Evolutionary conservation across 108 stramenopile species (phyloP).

Genomic region (Cyclostephanos tholiformis): DNA sequence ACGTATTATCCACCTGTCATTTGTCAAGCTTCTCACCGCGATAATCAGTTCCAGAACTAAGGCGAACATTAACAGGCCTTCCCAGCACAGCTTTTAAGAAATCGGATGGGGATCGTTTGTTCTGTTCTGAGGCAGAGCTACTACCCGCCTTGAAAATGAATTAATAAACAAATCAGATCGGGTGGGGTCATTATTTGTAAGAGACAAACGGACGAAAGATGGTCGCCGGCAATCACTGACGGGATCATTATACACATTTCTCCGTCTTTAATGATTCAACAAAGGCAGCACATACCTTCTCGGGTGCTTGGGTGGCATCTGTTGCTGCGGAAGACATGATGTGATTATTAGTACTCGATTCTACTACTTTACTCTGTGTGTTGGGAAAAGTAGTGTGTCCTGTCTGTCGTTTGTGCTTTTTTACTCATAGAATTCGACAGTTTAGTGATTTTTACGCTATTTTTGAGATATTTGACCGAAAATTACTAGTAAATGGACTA

Average conservation of each 20-base stretch:
- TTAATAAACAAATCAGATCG: not conserved
- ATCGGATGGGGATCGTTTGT: conserved; percentile 84
- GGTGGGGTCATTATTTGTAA: not conserved
- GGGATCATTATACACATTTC: not conserved
- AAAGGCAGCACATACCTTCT: conserved; percentile 5
- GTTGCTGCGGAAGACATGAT: conserved; percentile 20
- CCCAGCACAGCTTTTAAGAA: conserved; percentile 92
- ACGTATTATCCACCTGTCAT: not conserved
- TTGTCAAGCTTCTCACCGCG: conserved; percentile 57
- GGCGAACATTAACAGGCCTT: conserved; percentile 92
- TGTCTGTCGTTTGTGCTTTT: not conserved
- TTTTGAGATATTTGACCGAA: too few species aligned
- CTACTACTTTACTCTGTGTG: too few species aligned
- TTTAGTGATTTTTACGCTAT: not conserved
- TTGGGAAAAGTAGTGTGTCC: too few species aligned
- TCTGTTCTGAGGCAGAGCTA: conserved; percentile 21
- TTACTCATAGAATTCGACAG: too few species aligned
- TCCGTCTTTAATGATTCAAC: not conserved
- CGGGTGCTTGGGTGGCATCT: conserved; percentile 12
- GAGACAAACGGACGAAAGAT: not conserved
- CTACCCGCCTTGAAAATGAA: conserved; percentile 15
- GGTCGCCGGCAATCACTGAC: not conserved
- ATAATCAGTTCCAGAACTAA: conserved; percentile 97
- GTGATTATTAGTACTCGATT: too few species aligned
- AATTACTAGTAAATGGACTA: too few species aligned